Conservation (phyloP, 2,329 filamentous ascomycete species). For the Aspergillus tanneri region DNA sequence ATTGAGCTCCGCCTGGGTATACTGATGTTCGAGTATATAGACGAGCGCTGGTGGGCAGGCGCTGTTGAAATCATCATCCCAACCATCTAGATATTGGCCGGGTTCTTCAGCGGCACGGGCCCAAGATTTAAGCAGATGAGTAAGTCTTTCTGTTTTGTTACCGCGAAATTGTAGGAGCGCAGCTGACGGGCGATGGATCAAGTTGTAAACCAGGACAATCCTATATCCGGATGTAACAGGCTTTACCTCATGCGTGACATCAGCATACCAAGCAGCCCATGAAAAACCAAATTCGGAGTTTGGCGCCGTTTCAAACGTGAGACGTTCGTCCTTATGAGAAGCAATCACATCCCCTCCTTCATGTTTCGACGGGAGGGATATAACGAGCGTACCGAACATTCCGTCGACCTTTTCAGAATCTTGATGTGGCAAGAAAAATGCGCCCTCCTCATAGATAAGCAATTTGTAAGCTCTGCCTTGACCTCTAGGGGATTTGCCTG, state of each 20-base stretch:
- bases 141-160: not conserved
- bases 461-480: conserved; percentile 11
- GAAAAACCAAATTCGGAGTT: conserved; percentile 8
- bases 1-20: conserved; percentile 1
- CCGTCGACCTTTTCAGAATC: conserved; percentile 12
- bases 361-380: conserved; percentile 13
- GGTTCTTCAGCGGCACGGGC: not conserved
- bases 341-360: conserved; percentile 12
- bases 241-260: conserved; percentile 10
- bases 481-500: not conserved
- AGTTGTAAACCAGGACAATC: conserved; percentile 11
- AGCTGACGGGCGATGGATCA: conserved; percentile 11
- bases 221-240: conserved; percentile 13
- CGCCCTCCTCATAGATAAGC: conserved; percentile 12
- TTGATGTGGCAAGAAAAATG: conserved; percentile 7
- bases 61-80: not conserved
- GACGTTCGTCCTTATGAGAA: not conserved
- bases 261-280: conserved; percentile 11
- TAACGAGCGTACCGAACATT: conserved; percentile 15
- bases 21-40: conserved; percentile 7
- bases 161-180: not conserved
- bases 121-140: not conserved
- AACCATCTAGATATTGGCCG: not conserved
- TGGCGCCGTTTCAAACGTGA: conserved; percentile 2
- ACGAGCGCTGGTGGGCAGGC: conserved; percentile 6